Percentiles rank a stretch among this genome's conserved stretches.
Conservation (phyloP, 164 flowering plant genomes). For the Magnolia changhungtana region DNA sequence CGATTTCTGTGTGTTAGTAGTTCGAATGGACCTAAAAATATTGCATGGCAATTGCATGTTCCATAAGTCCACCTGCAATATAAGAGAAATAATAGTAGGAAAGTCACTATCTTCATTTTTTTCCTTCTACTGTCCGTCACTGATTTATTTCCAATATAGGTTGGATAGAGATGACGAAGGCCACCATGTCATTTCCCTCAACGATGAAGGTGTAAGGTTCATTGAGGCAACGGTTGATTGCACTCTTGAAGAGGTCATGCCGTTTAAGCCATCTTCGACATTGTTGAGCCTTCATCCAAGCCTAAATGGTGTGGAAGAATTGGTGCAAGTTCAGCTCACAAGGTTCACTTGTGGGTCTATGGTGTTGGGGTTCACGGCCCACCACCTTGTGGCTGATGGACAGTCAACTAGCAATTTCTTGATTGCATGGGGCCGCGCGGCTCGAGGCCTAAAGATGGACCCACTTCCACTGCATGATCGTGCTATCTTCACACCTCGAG, state of each 20-base stretch:
- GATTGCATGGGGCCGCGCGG: constrained; percentile 31
- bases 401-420: constrained; percentile 28
- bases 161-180: constrained; percentile 1
- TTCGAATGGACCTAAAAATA: no score
- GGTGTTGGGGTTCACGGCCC: constrained; percentile 28
- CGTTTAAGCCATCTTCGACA: constrained; percentile 2
- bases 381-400: constrained; percentile 35
- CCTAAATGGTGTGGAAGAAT: constrained; percentile 21
- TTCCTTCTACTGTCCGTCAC: no score
- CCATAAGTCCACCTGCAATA: no score
- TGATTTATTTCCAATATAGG: no score
- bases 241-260: constrained; percentile 11
- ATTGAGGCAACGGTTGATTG: constrained; percentile 10
- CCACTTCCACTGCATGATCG: constrained; percentile 26
- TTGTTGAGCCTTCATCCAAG: constrained; percentile 25
- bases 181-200: constrained; percentile 2
- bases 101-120: no score
- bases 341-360: constrained; percentile 34
- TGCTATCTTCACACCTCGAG: constrained; percentile 27
- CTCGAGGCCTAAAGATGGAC: constrained; percentile 22
- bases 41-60: no score
- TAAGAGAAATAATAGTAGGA: no score
- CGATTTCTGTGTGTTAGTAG: no score
- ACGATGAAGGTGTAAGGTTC: constrained; percentile 14
- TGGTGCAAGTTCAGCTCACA: constrained; percentile 35